phyloP scores from a whole-genome alignment of 78 protist species.

The Dictyostelium purpureum region DNA sequence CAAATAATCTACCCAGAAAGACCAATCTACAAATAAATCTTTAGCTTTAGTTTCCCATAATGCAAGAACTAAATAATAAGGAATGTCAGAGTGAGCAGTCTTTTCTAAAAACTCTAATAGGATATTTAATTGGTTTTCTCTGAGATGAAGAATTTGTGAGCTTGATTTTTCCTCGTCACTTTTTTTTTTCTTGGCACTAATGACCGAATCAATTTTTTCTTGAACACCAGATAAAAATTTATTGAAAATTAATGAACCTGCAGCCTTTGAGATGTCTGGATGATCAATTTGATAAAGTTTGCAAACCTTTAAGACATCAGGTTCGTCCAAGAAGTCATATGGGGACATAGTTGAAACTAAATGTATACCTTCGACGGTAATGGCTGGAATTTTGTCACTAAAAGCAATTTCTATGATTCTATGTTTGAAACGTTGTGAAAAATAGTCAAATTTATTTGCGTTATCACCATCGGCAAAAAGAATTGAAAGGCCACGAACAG shows the following conservation, averaged over 20 bases:
- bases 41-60: constrained; percentile 9
- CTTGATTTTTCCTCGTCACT: not conserved
- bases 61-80: constrained; percentile 31
- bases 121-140: constrained; percentile 17
- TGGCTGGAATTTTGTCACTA: not conserved
- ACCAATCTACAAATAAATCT: constrained; percentile 23
- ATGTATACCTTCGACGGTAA: constrained; percentile 20
- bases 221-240: not conserved
- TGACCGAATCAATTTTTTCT: not conserved
- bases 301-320: not conserved
- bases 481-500: not conserved
- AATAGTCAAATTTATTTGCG: not conserved
- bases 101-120: constrained; percentile 24
- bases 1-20: constrained; percentile 18
- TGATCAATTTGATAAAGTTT: constrained; percentile 20
- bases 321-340: constrained; percentile 16
- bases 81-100: not conserved
- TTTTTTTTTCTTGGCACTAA: not conserved
- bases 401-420: constrained; percentile 50
- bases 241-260: constrained; percentile 15
- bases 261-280: not conserved
- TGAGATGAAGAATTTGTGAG: not conserved
- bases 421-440: not conserved
- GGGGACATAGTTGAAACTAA: constrained; percentile 6
- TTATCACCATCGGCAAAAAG: not conserved